Conservation (phyloP, 2,329 filamentous ascomycete genomes). For the Onygena corvina region DNA sequence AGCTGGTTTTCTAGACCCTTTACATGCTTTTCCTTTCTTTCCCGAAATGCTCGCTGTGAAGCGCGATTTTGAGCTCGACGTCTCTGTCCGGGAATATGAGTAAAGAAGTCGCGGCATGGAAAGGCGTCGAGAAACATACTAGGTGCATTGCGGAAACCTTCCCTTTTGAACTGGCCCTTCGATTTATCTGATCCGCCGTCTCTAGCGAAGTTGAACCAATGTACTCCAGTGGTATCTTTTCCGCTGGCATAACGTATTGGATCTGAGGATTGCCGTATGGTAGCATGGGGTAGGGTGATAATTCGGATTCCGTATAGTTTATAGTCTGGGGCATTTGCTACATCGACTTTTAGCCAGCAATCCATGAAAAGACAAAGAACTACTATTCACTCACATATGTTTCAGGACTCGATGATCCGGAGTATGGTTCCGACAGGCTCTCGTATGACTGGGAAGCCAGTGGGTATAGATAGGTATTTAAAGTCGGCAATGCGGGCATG, state of each 20-base stretch:
- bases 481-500: constrained; percentile 23
- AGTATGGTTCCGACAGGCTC: constrained; percentile 1
- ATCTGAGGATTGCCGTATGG: constrained; percentile 16
- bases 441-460: background rate
- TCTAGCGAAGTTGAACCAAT: constrained; percentile 18
- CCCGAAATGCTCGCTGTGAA: constrained; percentile 74
- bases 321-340: constrained; percentile 18
- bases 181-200: constrained; percentile 17
- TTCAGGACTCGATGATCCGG: constrained; percentile 1
- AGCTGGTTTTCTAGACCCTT: constrained; percentile 74
- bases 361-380: background rate
- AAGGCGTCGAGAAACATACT: constrained; percentile 14
- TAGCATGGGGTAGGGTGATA: constrained; percentile 18
- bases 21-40: constrained; percentile 77
- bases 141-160: constrained; percentile 22
- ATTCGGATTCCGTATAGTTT: constrained; percentile 13
- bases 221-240: constrained; percentile 20
- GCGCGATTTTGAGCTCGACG: constrained; percentile 84
- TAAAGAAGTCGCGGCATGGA: constrained; percentile 1
- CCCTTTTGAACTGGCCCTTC: constrained; percentile 18
- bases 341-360: background rate
- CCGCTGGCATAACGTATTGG: constrained; percentile 15
- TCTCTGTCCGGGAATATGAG: constrained; percentile 46
- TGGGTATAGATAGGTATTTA: background rate
- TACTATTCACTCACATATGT: background rate